Percentiles rank a stretch among this genome's conserved stretches.
phyloP scores from a whole-genome alignment of 768 basidiomycete species.

The Clitopilus passeckerianus region DNA sequence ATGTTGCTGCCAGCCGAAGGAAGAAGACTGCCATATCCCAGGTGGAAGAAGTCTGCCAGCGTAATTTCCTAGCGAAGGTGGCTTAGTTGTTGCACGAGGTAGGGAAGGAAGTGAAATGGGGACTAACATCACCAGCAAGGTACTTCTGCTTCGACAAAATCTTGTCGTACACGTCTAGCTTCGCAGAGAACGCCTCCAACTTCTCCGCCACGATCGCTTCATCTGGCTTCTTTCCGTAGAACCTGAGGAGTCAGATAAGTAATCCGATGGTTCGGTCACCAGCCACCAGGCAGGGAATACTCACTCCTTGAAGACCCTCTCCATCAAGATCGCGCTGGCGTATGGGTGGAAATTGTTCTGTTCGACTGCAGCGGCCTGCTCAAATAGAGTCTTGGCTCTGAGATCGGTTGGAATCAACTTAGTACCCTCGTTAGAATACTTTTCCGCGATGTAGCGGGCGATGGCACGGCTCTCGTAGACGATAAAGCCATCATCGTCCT shows the following conservation, averaged over 20 bases:
- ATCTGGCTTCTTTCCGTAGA: not conserved
- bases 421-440: constrained; percentile 48
- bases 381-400: constrained; percentile 37
- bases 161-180: constrained; percentile 49
- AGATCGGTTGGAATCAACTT: constrained; percentile 41
- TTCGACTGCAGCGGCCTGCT: constrained; percentile 52
- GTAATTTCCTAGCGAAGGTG: not conserved
- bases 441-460: constrained; percentile 50
- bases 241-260: not conserved
- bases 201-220: constrained; percentile 12
- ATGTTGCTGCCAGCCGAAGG: not conserved
- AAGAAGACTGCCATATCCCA: not conserved
- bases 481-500: constrained; percentile 61
- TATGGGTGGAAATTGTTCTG: constrained; percentile 45
- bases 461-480: constrained; percentile 67
- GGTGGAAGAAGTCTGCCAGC: not conserved
- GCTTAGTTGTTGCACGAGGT: not conserved
- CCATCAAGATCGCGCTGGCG: constrained; percentile 34
- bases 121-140: constrained; percentile 46
- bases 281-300: constrained; percentile 5
- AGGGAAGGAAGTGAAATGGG: not conserved
- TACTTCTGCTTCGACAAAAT: constrained; percentile 55
- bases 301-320: constrained; percentile 50
- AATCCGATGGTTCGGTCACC: not conserved
- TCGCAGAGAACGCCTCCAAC: constrained; percentile 25